Evolutionary conservation across 306 rosid species (phyloP).

Genomic region (Herpetospermum pedunculosum): DNA sequence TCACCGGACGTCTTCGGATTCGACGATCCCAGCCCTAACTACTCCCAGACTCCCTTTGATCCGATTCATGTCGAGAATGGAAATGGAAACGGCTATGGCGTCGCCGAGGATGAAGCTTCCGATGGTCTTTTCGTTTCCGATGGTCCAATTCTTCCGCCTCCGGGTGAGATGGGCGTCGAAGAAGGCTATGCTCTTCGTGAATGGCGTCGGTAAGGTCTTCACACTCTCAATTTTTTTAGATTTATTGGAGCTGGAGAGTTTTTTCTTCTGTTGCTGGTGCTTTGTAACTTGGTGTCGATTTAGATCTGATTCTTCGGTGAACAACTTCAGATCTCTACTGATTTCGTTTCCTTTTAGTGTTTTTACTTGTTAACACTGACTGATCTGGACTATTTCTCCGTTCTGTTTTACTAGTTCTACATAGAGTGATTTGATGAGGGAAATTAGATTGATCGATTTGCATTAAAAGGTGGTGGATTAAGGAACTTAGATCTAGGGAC

Average conservation of each 20-base stretch:
- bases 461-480: neutral
- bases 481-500: constrained; percentile 7
- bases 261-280: constrained; percentile 9
- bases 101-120: constrained; percentile 21
- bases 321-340: constrained; percentile 8
- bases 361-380: neutral
- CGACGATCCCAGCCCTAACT: constrained; percentile 51
- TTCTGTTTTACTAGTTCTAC: neutral
- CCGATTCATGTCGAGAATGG: constrained; percentile 56
- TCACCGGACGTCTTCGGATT: constrained; percentile 76
- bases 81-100: constrained; percentile 44
- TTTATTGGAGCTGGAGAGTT: neutral
- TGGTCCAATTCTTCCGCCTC: constrained; percentile 86
- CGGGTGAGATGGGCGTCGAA: constrained; percentile 65
- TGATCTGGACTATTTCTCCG: neutral
- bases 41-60: constrained; percentile 66
- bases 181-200: constrained; percentile 92
- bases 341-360: neutral
- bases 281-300: neutral
- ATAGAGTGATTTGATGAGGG: neutral
- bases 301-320: constrained; percentile 8
- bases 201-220: constrained; percentile 86
- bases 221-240: neutral
- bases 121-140: constrained; percentile 62
- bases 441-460: neutral